Evolutionary conservation across 2,329 filamentous ascomycete species (phyloP), one percentile per base, ranked within the genome.

Genomic region (Nemania sp.): DNA sequence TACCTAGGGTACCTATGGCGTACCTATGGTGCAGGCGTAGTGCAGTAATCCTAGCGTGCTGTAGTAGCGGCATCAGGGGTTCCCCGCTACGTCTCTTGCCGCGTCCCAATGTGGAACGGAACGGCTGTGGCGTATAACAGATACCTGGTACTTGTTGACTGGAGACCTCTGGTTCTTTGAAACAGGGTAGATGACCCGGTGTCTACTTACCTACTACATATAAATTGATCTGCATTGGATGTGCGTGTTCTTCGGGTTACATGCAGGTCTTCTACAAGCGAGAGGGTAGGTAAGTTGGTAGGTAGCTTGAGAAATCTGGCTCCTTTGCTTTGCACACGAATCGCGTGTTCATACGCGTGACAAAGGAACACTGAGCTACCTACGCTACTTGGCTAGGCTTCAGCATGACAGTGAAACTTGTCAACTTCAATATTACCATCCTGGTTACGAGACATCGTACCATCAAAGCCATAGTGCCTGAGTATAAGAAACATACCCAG

Each of bases 21-120:
- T n/a, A n/a, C n/a, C n/a, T n/a, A 32, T 8, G 32, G 32, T 35
- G 32, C 32, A 35, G 32, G 32, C 32, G 32, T 45, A 45, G 41
- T 45, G 41, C 18, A 45, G 41, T 45, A n/a, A n/a, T 2, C 18
- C 41, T 45, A 45, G 41, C 41, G 41, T 45, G 41, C 41, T 20
- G 41, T 45, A 45, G 41, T 45, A 5, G 41, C 18, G 41, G 41
- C 29, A 41, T 41, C 51, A 49, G 58, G 54, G 32, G 27, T 57
- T 58, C 58, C 54, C 58, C 49, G 41, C 54, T 41, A 49, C 24
- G 60, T 45, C 22, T 54, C 35, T 13, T 49, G 15, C 26, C 20
- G 32, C 47, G 18, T 35, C 38, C 26, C 8, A 59, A 60, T 60
- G 55, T 52, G 61, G 65, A 64, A 64, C 51, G 51, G 61, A 52